A percentile compares a stretch with the other conserved stretches of the same genome.
phyloP scores from a whole-genome alignment of 2,329 filamentous ascomycete genomes.

The Aspergillus latus region DNA sequence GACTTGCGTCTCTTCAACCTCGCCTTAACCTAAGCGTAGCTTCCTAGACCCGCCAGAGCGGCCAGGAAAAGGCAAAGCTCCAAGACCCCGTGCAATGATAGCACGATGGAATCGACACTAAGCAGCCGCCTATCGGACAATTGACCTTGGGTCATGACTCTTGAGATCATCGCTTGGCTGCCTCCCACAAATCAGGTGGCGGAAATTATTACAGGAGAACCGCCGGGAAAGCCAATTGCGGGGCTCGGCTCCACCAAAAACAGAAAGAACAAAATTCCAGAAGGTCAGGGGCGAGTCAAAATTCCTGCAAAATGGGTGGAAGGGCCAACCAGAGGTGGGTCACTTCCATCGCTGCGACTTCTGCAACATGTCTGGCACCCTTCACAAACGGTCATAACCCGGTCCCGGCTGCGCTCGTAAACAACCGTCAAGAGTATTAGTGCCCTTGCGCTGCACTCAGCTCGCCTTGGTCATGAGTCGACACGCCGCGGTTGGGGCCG shows the following conservation, averaged over 20 bases:
- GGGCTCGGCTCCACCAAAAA: conserved; percentile 18
- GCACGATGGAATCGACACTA: conserved; percentile 22
- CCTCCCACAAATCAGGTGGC: conserved; percentile 25
- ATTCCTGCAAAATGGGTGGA: not conserved
- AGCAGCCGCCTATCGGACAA: conserved; percentile 21
- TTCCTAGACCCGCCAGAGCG: not conserved
- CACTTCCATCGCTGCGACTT: not conserved
- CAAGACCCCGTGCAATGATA: conserved; percentile 9
- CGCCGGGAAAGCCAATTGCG: conserved; percentile 20
- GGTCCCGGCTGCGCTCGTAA: not conserved
- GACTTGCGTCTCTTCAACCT: not conserved
- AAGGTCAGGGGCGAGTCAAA: conserved; percentile 24
- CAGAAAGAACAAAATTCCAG: conserved; percentile 21
- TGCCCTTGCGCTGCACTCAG: not conserved
- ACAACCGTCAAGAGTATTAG: too few relatives aligned
- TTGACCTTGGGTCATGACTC: conserved; percentile 10
- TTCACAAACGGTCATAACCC: too few relatives aligned
- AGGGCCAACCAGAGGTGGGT: conserved; percentile 14
- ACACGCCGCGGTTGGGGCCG: not conserved
- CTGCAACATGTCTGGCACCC: not conserved
- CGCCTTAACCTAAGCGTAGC: not conserved
- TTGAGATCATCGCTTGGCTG: conserved; percentile 23
- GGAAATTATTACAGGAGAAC: conserved; percentile 24
- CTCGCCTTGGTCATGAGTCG: not conserved
- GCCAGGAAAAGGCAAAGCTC: not conserved